A percentile compares a stretch with the other conserved stretches of the same genome.
phyloP scores from a whole-genome alignment of 305 asterid genomes.

The Fraxinus greggii region DNA sequence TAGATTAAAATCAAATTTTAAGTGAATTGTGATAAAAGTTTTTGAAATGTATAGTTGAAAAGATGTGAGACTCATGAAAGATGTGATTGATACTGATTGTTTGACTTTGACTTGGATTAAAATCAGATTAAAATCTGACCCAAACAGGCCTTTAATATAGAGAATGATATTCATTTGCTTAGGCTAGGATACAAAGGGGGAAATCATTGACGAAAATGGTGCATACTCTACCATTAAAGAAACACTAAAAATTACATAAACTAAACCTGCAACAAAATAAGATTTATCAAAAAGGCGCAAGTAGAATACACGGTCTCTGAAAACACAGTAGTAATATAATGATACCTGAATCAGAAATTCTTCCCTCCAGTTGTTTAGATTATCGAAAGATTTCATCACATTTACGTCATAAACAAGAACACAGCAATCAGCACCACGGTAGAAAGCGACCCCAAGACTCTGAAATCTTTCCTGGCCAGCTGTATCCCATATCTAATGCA shows the following conservation, averaged over 20 bases:
- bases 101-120: too few relatives aligned
- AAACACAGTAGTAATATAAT: background rate
- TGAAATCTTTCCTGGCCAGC: constrained; percentile 98
- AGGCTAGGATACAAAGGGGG: background rate
- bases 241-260: background rate
- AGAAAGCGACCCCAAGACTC: constrained; percentile 97
- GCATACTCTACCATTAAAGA: background rate
- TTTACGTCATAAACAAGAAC: constrained; percentile 90
- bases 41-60: too few relatives aligned
- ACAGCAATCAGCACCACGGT: constrained; percentile 98
- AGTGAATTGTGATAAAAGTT: too few relatives aligned
- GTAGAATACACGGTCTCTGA: background rate
- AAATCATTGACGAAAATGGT: background rate
- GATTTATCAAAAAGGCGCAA: background rate
- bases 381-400: constrained; percentile 85
- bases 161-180: background rate
- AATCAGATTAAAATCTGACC: too few relatives aligned
- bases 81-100: too few relatives aligned
- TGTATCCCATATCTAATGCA: constrained; percentile 85
- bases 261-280: background rate
- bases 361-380: constrained; percentile 91
- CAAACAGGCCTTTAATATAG: too few relatives aligned
- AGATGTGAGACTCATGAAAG: too few relatives aligned
- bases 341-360: constrained; percentile 91
- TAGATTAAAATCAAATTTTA: too few relatives aligned